phyloP scores from a whole-genome alignment of 2,329 filamentous ascomycete species.

The Emmonsiellopsis sp. region DNA sequence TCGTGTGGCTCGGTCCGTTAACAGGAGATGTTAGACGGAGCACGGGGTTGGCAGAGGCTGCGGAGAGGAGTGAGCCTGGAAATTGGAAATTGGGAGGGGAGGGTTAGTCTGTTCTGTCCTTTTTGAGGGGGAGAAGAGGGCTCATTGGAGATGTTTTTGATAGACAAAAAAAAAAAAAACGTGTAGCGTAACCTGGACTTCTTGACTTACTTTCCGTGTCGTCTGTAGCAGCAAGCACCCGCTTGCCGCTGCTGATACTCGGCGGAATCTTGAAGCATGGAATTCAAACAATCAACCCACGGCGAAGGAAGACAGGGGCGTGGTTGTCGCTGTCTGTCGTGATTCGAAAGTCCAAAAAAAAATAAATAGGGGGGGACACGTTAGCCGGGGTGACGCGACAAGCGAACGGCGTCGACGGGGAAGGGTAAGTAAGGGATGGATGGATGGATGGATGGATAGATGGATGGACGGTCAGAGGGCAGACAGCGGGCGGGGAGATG shows the following conservation, averaged over 20 bases:
- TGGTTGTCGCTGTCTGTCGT: not conserved
- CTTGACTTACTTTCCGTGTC: slow-evolving; percentile 36
- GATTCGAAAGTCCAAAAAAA: not conserved
- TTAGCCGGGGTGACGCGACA: slow-evolving; percentile 12
- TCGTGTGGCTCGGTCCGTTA: slow-evolving; percentile 20
- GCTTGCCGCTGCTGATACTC: slow-evolving; percentile 38
- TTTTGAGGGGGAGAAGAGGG: too few species aligned
- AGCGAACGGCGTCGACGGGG: slow-evolving; percentile 1
- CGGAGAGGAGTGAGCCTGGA: slow-evolving; percentile 29
- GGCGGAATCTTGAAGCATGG: slow-evolving; percentile 39
- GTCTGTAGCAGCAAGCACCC: slow-evolving; percentile 40
- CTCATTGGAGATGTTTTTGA: too few species aligned
- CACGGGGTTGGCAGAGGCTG: slow-evolving; percentile 31
- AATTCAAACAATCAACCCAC: slow-evolving; percentile 21
- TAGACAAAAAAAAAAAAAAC: not conserved
- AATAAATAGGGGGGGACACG: not conserved
- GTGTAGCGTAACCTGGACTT: too few species aligned
- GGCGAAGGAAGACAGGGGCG: not conserved
- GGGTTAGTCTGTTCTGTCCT: not conserved
- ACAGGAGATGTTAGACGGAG: slow-evolving; percentile 21
- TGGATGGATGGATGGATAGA: too few species aligned
- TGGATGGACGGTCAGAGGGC: too few species aligned
- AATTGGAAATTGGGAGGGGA: not conserved
- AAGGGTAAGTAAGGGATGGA: too few species aligned
- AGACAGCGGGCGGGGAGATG: too few species aligned